phyloP scores from a whole-genome alignment of 306 rosid genomes.

The Ceratonia siliqua region DNA sequence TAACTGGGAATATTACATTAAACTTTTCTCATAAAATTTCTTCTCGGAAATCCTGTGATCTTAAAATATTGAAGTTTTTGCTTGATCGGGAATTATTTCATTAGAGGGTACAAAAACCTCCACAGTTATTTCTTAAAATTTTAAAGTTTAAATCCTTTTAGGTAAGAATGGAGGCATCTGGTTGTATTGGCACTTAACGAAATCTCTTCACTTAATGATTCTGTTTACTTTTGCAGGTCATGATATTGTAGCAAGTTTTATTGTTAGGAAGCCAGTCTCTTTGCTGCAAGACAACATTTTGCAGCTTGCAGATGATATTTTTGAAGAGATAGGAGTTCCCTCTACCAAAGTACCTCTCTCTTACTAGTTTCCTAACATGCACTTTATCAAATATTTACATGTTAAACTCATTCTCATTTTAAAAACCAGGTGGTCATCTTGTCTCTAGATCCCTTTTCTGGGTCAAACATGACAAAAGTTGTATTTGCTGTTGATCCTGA shows the following conservation, averaged over 20 bases:
- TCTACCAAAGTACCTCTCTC: conserved; percentile 56
- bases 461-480: conserved; percentile 63
- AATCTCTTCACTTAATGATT: conserved; percentile 6
- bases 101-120: too few relatives aligned
- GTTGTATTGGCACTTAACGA: not conserved
- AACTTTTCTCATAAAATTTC: not conserved
- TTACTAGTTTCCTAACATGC: conserved; percentile 6
- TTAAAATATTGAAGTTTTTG: not conserved
- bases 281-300: conserved; percentile 60
- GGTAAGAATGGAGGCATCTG: not conserved
- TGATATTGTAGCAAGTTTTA: conserved; percentile 75
- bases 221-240: conserved; percentile 55
- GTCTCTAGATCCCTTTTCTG: conserved; percentile 53
- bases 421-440: conserved; percentile 64
- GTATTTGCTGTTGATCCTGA: conserved; percentile 68
- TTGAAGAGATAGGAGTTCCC: conserved; percentile 60
- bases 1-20: not conserved
- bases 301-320: conserved; percentile 64
- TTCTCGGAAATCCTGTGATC: not conserved
- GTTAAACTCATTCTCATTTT: conserved; percentile 26
- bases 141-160: not conserved
- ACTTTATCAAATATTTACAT: conserved; percentile 16
- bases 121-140: not conserved
- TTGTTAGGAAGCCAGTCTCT: conserved; percentile 53
- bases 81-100: not conserved